phyloP scores from a whole-genome alignment of 2,329 filamentous ascomycete species.

The Celoporthe dispersa region DNA sequence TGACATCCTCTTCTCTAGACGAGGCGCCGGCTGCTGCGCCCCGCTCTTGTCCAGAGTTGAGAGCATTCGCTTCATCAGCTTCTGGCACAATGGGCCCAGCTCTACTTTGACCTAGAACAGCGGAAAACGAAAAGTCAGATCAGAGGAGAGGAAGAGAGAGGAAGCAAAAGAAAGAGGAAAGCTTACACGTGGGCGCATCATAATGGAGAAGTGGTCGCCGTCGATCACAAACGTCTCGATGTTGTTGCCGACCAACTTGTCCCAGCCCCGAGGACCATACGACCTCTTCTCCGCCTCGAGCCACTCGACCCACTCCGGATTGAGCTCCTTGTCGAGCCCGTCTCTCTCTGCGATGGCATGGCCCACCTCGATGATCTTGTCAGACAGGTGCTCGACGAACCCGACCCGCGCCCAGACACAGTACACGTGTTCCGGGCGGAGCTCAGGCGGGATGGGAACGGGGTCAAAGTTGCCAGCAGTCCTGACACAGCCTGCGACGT shows the following conservation, averaged over 20 bases:
- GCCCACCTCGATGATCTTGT: conserved; percentile 12
- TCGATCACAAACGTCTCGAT: conserved; percentile 8
- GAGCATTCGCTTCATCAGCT: background rate
- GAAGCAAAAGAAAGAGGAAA: background rate
- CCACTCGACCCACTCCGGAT: conserved; percentile 9
- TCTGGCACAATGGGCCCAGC: background rate
- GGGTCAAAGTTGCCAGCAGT: background rate
- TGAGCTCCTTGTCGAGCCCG: conserved; percentile 12
- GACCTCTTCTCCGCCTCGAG: conserved; percentile 12
- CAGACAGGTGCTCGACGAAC: conserved; percentile 13
- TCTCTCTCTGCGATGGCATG: conserved; percentile 1
- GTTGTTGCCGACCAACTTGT: conserved; percentile 6
- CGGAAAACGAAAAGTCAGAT: background rate
- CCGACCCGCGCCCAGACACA: conserved; percentile 13
- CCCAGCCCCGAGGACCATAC: conserved; percentile 16
- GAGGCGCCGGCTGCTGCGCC: background rate
- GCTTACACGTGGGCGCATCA: conserved; percentile 12
- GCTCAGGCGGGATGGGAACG: background rate
- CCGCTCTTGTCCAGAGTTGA: background rate
- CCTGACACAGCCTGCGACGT: conserved; percentile 10
- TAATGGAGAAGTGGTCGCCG: conserved; percentile 16
- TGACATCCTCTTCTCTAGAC: background rate
- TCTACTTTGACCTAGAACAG: background rate
- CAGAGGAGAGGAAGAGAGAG: background rate
- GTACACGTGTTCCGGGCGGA: conserved; percentile 5